Evolutionary conservation across 1,284 basidiomycete species (phyloP).

Genomic region (Cystobasidium sp.): DNA sequence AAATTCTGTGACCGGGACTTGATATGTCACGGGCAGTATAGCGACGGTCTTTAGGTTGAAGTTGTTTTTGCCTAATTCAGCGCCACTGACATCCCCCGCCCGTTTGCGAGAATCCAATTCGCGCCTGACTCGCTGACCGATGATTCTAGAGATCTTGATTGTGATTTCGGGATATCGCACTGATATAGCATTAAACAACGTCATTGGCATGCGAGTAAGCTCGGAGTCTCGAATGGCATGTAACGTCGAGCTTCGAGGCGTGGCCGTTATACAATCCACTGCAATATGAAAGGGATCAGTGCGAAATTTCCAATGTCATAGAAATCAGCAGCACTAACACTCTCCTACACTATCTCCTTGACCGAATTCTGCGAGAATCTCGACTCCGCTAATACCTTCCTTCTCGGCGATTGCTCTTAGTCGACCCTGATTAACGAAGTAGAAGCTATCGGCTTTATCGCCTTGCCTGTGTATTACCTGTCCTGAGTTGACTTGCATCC

Average conservation of each 20-base stretch:
- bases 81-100: constrained; percentile 53
- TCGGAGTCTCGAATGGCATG: constrained; percentile 99
- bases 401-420: constrained; percentile 74
- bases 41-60: constrained; percentile 93
- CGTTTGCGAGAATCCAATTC: constrained; percentile 67
- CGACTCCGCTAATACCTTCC: constrained; percentile 67
- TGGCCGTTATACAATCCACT: constrained; percentile 95
- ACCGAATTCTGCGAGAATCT: constrained; percentile 89
- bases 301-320: constrained; percentile 64
- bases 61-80: constrained; percentile 70
- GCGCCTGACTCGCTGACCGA: constrained; percentile 85
- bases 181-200: constrained; percentile 88
- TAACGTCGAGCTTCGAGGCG: constrained; percentile 83
- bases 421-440: constrained; percentile 97
- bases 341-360: constrained; percentile 71
- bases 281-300: constrained; percentile 64
- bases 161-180: constrained; percentile 90
- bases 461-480: constrained; percentile 88
- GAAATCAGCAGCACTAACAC: constrained; percentile 16
- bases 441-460: constrained; percentile 90
- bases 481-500: constrained; percentile 95
- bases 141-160: constrained; percentile 90
- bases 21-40: constrained; percentile 77
- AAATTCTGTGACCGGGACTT: constrained; percentile 83
- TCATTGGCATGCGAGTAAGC: constrained; percentile 95